phyloP scores from a whole-genome alignment of 148 eudicot species.

The Vaccinium corymbosum region DNA sequence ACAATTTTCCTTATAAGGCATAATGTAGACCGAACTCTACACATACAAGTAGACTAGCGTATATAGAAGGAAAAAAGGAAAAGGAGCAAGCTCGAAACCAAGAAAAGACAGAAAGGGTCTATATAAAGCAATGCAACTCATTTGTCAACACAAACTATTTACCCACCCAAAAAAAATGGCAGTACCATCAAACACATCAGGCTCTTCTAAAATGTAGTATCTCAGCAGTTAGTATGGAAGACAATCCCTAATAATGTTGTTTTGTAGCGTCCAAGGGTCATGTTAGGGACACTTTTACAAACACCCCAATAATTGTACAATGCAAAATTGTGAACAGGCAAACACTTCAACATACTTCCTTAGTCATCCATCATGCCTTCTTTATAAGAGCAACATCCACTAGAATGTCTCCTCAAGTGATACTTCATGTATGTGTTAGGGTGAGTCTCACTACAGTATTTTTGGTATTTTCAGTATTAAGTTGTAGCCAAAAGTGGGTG shows the following conservation, averaged over 20 bases:
- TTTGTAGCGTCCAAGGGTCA: neutral
- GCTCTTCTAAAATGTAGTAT: neutral
- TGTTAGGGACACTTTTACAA: neutral
- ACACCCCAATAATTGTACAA: neutral
- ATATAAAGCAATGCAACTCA: neutral
- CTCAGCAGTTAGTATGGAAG: neutral
- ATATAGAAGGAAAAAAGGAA: neutral
- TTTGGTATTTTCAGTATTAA: too few species aligned
- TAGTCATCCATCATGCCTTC: neutral
- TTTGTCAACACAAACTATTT: neutral
- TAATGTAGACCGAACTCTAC: neutral
- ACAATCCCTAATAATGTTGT: neutral
- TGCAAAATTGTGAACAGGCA: neutral
- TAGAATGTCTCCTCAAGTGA: neutral
- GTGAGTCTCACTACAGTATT: too few species aligned
- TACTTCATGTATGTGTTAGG: neutral
- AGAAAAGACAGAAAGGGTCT: neutral
- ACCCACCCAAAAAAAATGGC: neutral
- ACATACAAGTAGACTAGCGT: neutral
- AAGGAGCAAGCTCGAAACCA: neutral
- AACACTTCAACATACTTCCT: neutral
- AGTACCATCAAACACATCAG: neutral
- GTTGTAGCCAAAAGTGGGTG: too few species aligned
- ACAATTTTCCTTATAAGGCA: neutral
- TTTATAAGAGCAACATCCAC: neutral